These are phyloP conservation scores for Elsinoe perseae DNA, from an alignment of 2,329 filamentous ascomycete genomes.

Conservation along the genomic window DNA sequence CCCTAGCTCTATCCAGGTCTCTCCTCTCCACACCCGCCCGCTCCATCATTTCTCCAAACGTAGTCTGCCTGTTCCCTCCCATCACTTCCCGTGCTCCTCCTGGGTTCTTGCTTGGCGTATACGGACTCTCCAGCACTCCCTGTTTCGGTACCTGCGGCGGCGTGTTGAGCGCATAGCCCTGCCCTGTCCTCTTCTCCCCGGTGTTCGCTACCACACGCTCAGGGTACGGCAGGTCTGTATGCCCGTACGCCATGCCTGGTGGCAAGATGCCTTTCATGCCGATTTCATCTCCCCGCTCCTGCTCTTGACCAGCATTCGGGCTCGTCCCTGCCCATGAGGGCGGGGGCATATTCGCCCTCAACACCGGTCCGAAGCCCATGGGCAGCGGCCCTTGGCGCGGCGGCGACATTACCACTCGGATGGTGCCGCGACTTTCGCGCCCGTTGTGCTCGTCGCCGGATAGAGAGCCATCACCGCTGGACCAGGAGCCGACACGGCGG, in stretches of 20 bases:
- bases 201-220: not conserved
- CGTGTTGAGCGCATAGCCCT: not conserved
- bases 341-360: constrained; percentile 8
- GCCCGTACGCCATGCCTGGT: not conserved
- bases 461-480: not conserved
- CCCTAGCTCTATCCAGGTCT: constrained; percentile 6
- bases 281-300: not conserved
- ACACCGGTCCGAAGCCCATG: constrained; percentile 8
- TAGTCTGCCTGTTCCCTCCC: not conserved
- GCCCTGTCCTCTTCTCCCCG: constrained; percentile 2
- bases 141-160: not conserved
- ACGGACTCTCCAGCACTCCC: not conserved
- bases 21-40: constrained; percentile 6
- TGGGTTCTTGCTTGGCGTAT: constrained; percentile 4
- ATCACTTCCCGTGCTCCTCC: not conserved
- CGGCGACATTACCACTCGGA: constrained; percentile 11
- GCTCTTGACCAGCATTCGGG: not conserved
- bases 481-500: constrained; percentile 1
- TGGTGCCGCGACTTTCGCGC: constrained; percentile 8
- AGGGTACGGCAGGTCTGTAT: constrained; percentile 3
- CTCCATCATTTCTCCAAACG: constrained; percentile 14
- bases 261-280: not conserved
- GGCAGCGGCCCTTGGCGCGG: not conserved
- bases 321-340: not conserved
- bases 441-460: not conserved